Conservation (phyloP, 2,329 filamentous ascomycete species). For the Didymella pinodella region DNA sequence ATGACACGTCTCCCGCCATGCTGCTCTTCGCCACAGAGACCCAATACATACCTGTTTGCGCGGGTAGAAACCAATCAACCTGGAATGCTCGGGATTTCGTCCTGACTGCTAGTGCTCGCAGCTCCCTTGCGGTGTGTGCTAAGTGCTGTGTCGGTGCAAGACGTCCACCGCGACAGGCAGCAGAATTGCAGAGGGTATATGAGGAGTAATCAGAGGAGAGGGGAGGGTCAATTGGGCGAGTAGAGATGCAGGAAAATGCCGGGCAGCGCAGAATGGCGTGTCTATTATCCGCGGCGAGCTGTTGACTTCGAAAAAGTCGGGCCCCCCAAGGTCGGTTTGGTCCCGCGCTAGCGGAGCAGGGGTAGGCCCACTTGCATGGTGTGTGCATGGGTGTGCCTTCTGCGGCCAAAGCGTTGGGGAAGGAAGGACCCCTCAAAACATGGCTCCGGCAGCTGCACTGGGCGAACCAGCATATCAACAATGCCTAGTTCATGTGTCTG, state of each 20-base stretch:
- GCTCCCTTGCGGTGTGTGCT: conserved; percentile 44
- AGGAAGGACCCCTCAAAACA: conserved; percentile 16
- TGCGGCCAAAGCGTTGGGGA: conserved; percentile 23
- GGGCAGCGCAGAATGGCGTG: conserved; percentile 29
- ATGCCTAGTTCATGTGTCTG: conserved; percentile 8
- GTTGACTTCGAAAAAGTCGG: conserved; percentile 39
- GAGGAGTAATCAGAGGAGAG: conserved; percentile 22
- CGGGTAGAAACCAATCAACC: conserved; percentile 50
- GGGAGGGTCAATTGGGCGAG: conserved; percentile 29
- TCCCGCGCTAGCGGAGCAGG: conserved; percentile 17
- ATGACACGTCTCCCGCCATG: conserved; percentile 13
- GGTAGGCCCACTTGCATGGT: conserved; percentile 2
- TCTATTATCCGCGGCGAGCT: conserved; percentile 33
- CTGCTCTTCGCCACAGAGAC: conserved; percentile 27
- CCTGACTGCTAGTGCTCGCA: conserved; percentile 40
- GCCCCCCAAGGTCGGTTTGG: conserved; percentile 21
- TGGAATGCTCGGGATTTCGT: conserved; percentile 42
- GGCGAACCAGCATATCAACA: conserved; percentile 7
- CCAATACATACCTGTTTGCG: conserved; percentile 31
- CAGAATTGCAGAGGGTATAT: conserved; percentile 21
- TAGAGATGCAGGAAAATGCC: conserved; percentile 27
- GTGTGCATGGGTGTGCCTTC: conserved; percentile 20
- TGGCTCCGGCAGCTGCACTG: conserved; percentile 6
- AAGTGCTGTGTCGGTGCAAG: conserved; percentile 23
- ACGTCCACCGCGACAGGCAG: conserved; percentile 26